Percentiles rank a stretch among this genome's conserved stretches.
Evolutionary conservation across 208 protist genomes (phyloP).

Genomic region (Paratrypanosoma confusum): DNA sequence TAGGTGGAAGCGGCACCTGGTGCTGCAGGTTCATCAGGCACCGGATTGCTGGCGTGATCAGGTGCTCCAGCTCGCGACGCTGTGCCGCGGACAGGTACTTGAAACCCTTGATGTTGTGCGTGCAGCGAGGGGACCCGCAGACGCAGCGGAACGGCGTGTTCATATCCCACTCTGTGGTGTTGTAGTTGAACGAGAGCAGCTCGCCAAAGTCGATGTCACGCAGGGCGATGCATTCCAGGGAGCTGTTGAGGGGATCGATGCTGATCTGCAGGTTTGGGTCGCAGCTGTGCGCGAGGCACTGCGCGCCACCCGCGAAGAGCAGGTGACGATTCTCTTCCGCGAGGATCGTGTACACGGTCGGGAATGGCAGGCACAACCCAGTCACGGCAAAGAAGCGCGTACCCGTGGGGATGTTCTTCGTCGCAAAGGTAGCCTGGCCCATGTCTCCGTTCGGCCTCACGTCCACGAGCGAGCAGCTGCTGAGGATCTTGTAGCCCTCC

Average conservation of each 20-base stretch:
- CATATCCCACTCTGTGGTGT: constrained; percentile 79
- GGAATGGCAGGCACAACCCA: constrained; percentile 53
- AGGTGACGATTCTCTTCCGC: constrained; percentile 46
- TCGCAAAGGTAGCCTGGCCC: constrained; percentile 53
- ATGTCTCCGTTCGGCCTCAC: constrained; percentile 40
- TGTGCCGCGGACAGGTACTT: constrained; percentile 54
- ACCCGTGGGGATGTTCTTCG: constrained; percentile 24
- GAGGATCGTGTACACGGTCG: constrained; percentile 62
- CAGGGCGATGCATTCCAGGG: constrained; percentile 64
- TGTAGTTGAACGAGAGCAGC: constrained; percentile 71
- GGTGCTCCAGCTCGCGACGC: constrained; percentile 19
- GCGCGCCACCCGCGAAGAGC: constrained; percentile 53
- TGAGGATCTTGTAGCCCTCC: constrained; percentile 31
- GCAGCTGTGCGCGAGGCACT: constrained; percentile 79
- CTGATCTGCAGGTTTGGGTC: constrained; percentile 59
- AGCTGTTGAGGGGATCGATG: constrained; percentile 48
- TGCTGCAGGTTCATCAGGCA: constrained; percentile 23
- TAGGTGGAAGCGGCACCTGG: constrained; percentile 30
- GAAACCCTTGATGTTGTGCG: constrained; percentile 63
- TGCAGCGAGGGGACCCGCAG: constrained; percentile 42
- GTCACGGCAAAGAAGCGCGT: constrained; percentile 45
- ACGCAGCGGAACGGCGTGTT: constrained; percentile 55
- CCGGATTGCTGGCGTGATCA: constrained; percentile 48
- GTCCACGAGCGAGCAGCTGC: constrained; percentile 29
- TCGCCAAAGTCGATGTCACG: constrained; percentile 49